Evolutionary conservation across 805 yeast genomes (phyloP), one percentile per base, ranked within the genome.

Genomic region (Metschnikowia arizonensis): DNA sequence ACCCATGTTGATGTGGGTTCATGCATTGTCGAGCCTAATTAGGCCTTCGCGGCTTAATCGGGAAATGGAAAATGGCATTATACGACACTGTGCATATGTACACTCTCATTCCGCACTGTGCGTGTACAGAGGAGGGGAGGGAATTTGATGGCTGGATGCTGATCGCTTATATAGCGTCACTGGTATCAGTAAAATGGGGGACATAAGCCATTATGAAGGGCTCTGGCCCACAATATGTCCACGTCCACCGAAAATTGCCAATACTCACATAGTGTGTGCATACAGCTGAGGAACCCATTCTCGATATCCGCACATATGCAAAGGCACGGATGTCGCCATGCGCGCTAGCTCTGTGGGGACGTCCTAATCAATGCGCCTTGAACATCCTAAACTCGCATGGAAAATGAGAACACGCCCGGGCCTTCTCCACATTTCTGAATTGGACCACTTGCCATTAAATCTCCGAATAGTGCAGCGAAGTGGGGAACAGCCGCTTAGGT

Each of bases 41-140:
- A 40, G 50, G 50, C 42, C 33, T 15, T 15, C 14, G 14, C 4
- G 33, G 24, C 51, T 38, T 26, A 29, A 46, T 39, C 33, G 33
- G 51, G 49, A 35, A 34, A 17, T 30, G 21, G 9, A 2, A 6
- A 12, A 7, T 30, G 29, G 15, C 15, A 12, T 11, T 39, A 15
- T 39, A 39, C 42, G 42, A 39, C 14, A 15, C 24, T 11, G 21
- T 14, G 40, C 31, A 14, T 39, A 14, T 30, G 35, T 30, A 15
- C 42, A 23, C 28, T 15, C 33, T 11, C 33, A 30, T 39, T 29
- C 43, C 46, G 40, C 40, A 31, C 38, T 18, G 15, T 21, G 40
- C 40, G 30, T 37, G 51, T 43, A 45, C 37, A 40, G 36, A 32
- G 30, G 44, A 41, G 44, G 44, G 44, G 44, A 21, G 41, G 29